A percentile compares a stretch with the other conserved stretches of the same genome.
phyloP scores from a whole-genome alignment of 2,329 filamentous ascomycete genomes.

The Botrytis fragariae region DNA sequence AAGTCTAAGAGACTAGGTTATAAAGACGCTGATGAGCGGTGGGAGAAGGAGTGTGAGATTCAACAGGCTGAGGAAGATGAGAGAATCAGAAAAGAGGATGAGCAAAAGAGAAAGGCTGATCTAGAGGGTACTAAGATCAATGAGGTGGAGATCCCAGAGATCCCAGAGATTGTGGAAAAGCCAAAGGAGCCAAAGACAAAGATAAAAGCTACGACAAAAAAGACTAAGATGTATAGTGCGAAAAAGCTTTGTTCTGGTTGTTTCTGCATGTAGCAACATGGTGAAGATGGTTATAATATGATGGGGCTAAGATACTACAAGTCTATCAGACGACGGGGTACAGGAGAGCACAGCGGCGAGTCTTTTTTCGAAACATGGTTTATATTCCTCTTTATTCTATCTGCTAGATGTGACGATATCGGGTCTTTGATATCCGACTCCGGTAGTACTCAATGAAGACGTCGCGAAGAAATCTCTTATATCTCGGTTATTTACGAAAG shows the following conservation, averaged over 20 bases:
- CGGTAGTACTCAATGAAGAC: not conserved
- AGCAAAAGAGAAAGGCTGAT: no score
- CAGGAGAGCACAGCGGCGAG: not conserved
- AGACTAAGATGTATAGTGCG: no score
- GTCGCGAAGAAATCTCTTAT: no score
- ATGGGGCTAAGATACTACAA: not conserved
- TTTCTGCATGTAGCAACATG: not conserved
- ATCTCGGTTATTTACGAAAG: not conserved
- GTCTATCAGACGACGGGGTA: not conserved
- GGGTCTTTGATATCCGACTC: not conserved
- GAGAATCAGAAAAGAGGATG: not conserved
- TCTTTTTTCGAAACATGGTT: no score
- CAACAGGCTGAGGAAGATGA: not conserved
- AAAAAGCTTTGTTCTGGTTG: not conserved
- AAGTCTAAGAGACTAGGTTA: not conserved
- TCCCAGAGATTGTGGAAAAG: fast-evolving
- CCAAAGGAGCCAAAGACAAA: not conserved
- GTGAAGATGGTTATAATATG: not conserved
- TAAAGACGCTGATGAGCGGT: not conserved
- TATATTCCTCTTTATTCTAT: not conserved
- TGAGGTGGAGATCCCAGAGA: fast-evolving
- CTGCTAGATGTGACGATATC: not conserved
- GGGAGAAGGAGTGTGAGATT: constrained; percentile 1
- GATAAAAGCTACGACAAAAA: no score
- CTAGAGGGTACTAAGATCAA: no score